phyloP scores from a whole-genome alignment of 352 stramenopile species.

The Phytophthora citrophthora region DNA sequence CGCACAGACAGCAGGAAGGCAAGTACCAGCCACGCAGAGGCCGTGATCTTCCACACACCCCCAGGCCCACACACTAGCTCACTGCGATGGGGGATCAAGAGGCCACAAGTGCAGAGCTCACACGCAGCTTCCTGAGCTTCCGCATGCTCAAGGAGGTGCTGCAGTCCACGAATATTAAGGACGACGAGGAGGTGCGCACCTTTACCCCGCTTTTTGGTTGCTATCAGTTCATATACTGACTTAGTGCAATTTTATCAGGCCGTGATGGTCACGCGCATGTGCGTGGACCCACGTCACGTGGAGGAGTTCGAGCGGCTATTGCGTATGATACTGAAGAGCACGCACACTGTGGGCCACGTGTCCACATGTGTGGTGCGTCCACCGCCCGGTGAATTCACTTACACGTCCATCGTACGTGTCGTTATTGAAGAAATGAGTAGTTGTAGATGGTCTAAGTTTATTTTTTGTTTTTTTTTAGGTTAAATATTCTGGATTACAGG shows the following conservation, averaged over 20 bases:
- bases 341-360: constrained; percentile 78
- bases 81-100: constrained; percentile 35
- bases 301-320: constrained; percentile 83
- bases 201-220: constrained; percentile 3
- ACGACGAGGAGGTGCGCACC: constrained; percentile 73
- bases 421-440: background rate
- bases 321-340: constrained; percentile 83
- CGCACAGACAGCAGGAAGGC: constrained; percentile 15
- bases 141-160: constrained; percentile 81
- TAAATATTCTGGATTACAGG: constrained; percentile 77
- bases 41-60: constrained; percentile 5
- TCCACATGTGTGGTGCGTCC: constrained; percentile 85
- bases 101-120: constrained; percentile 45
- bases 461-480: constrained; percentile 45
- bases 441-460: constrained; percentile 5
- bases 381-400: constrained; percentile 73
- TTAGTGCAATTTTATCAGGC: constrained; percentile 37
- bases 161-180: constrained; percentile 75
- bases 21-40: background rate
- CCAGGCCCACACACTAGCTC: constrained; percentile 8
- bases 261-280: constrained; percentile 86
- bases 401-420: constrained; percentile 80
- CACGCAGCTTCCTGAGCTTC: constrained; percentile 72
- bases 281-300: constrained; percentile 71
- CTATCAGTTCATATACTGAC: background rate